Evolutionary conservation across 768 basidiomycete genomes (phyloP), one percentile per base, ranked within the genome.

Genomic region (Brasilioporus rufonigricans): DNA sequence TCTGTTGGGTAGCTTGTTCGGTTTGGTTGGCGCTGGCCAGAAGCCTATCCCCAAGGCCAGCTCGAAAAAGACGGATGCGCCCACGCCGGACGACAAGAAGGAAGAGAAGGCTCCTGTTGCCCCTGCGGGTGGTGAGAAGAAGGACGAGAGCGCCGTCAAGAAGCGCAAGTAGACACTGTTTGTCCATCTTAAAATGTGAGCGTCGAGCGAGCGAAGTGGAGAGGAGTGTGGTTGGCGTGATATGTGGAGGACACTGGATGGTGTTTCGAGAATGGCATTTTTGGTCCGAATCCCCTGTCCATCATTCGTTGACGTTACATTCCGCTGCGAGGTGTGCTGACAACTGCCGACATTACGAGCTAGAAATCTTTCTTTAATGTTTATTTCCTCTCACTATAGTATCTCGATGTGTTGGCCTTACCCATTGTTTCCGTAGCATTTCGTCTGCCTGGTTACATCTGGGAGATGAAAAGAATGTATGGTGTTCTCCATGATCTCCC

Each of bases 1-100:
- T 45, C 86, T 97, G 85, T 70, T 98, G 60, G 90, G 86, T 60
- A 81, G 81, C 36, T 75, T 93, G 67, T 81, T 92, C 57, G 86
- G 92, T 52, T 75, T 94, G 64, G 80, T 93, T 69, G 89, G 91
- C 59, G 80, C 81, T 48, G 77, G 80, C 46, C 81, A 85, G 69
- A 84, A 88, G 67, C 85, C 91, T 29, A 70, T 75, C 50, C 83
- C 87, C 59, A 87, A 86, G 81, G 85, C 86, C 16, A 61, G 52
- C 38, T 65, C 86, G 36, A 91, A 92, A 80, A 92, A 92, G 79
- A 81, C 85, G 36, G 89, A 89, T 59, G 79, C 81, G 0, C 73
- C 80, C 21, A 77, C 83, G 11, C 72, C 81, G 4, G 84, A 86
- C 59, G 83, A 83, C 74, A 82, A 87, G 79, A 83, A 85, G 74